A percentile compares a stretch with the other conserved stretches of the same genome.
Evolutionary conservation across 1,284 basidiomycete species (phyloP).

Genomic region (Apiotrichum siamense): DNA sequence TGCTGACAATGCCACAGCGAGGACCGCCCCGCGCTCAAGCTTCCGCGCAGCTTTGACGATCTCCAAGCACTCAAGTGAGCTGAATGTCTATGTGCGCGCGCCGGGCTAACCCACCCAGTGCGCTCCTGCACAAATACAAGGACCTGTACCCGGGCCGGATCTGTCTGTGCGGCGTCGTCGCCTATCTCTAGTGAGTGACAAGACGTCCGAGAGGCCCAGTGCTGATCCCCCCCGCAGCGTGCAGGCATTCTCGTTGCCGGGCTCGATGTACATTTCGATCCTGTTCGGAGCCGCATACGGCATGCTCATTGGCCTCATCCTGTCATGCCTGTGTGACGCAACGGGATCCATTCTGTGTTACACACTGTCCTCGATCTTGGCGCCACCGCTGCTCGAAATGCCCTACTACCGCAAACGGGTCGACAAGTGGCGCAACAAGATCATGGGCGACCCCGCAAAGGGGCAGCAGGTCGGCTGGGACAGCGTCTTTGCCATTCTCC

Average conservation of each 20-base stretch:
- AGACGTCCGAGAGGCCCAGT: neutral
- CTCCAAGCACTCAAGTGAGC: slow-evolving; percentile 67
- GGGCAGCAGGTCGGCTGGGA: slow-evolving; percentile 41
- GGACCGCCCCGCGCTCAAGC: slow-evolving; percentile 65
- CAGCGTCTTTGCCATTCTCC: slow-evolving; percentile 62
- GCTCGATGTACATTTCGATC: slow-evolving; percentile 97
- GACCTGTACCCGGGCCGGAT: slow-evolving; percentile 75
- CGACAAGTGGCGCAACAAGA: slow-evolving; percentile 45
- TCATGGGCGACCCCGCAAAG: slow-evolving; percentile 45
- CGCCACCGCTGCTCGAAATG: slow-evolving; percentile 76
- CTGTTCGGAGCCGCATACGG: slow-evolving; percentile 95
- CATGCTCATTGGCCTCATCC: slow-evolving; percentile 74
- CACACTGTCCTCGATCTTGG: slow-evolving; percentile 79
- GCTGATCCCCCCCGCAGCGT: slow-evolving; percentile 55
- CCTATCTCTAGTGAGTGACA: slow-evolving; percentile 78
- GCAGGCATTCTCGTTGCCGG: slow-evolving; percentile 93
- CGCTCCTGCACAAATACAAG: slow-evolving; percentile 78
- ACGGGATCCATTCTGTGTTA: slow-evolving; percentile 90
- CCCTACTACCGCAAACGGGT: slow-evolving; percentile 61
- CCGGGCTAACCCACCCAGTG: slow-evolving; percentile 21
- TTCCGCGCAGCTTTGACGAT: slow-evolving; percentile 76
- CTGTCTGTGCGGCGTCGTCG: slow-evolving; percentile 71
- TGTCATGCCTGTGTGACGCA: slow-evolving; percentile 89
- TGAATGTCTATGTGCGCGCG: too few relatives aligned
- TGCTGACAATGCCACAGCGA: slow-evolving; percentile 49